A percentile compares a stretch with the other conserved stretches of the same genome.
These are phyloP conservation scores for Stagonosporopsis chrysanthemi DNA, from an alignment of 2,329 filamentous ascomycete genomes.

Conservation along the genomic window DNA sequence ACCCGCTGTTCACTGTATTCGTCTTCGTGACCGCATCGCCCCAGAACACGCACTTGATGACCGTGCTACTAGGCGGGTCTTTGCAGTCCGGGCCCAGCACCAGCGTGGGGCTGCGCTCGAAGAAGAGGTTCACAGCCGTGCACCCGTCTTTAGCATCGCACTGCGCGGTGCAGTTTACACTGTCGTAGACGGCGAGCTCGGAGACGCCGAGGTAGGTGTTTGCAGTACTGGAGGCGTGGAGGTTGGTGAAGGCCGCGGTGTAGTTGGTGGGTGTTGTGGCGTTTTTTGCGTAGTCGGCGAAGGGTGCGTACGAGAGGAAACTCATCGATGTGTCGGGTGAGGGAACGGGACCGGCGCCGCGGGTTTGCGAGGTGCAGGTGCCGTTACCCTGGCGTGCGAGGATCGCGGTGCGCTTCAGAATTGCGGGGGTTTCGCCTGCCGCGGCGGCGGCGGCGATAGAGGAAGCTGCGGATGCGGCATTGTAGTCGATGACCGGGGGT, in stretches of 20 bases:
- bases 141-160: constrained; percentile 26
- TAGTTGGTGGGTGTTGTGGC: constrained; percentile 38
- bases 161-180: constrained; percentile 32
- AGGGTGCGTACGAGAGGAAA: constrained; percentile 28
- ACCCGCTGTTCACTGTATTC: constrained; percentile 22
- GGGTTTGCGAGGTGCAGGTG: constrained; percentile 16
- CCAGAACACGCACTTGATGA: constrained; percentile 36
- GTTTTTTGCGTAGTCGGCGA: constrained; percentile 23
- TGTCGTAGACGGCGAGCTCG: constrained; percentile 36
- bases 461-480: constrained; percentile 2
- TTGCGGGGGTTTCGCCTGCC: constrained; percentile 8
- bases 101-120: constrained; percentile 30
- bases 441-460: constrained; percentile 16
- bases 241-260: constrained; percentile 32
- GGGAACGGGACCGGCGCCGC: constrained; percentile 21
- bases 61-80: constrained; percentile 27
- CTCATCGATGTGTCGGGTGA: constrained; percentile 15
- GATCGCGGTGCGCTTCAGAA: constrained; percentile 1
- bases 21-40: constrained; percentile 19
- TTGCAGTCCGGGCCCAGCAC: constrained; percentile 21
- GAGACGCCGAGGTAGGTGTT: constrained; percentile 31
- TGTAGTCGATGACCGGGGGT: constrained; percentile 6
- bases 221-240: constrained; percentile 32
- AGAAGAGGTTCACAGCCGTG: constrained; percentile 36
- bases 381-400: constrained; percentile 8